Evolutionary conservation across 441 rosid species (phyloP).

Genomic region (Hura crepitans): DNA sequence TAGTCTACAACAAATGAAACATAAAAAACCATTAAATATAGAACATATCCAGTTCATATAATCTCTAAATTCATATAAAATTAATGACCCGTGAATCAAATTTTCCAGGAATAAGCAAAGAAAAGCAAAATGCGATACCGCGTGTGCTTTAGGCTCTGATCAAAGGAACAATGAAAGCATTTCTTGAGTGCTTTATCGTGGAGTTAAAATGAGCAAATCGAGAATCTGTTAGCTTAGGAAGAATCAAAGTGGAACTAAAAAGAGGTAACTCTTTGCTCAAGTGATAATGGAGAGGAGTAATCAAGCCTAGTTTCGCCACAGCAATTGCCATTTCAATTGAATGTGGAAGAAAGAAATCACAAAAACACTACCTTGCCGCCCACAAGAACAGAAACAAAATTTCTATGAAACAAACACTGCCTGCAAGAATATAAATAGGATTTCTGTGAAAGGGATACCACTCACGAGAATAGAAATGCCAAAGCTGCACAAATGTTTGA

Average conservation of each 20-base stretch:
- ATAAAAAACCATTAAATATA: background rate
- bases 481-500: no score
- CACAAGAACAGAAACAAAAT: no score
- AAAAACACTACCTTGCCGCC: no score
- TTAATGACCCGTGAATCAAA: no score
- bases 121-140: constrained; percentile 36
- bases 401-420: no score
- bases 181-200: constrained; percentile 30
- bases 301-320: constrained; percentile 26
- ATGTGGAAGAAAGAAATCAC: background rate
- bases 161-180: constrained; percentile 33
- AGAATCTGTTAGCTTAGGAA: constrained; percentile 30
- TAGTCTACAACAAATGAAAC: constrained; percentile 38
- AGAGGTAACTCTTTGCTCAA: constrained; percentile 30
- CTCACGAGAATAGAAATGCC: no score
- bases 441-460: no score
- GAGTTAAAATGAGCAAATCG: constrained; percentile 26
- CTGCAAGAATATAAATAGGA: no score
- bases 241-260: constrained; percentile 28
- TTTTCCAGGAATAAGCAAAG: background rate
- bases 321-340: constrained; percentile 38
- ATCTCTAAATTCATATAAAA: no score
- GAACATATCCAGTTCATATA: no score
- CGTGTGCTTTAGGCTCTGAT: constrained; percentile 52
- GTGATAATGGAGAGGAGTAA: constrained; percentile 25